These are phyloP conservation scores for Tylopilus balloui DNA, from an alignment of 768 basidiomycete species.

Conservation along the genomic window DNA sequence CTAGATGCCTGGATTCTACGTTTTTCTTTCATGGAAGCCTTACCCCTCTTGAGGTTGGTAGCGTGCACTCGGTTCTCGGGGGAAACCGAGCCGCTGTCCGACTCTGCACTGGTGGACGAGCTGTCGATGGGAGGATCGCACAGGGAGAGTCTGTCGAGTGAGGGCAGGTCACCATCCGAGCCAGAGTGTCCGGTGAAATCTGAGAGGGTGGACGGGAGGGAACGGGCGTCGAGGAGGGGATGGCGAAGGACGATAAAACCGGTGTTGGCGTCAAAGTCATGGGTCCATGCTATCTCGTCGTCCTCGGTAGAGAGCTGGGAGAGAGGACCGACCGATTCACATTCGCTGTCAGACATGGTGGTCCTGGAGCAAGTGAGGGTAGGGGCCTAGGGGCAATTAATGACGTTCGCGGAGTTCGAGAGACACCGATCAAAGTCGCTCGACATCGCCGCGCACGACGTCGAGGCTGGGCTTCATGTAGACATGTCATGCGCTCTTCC, in stretches of 20 bases:
- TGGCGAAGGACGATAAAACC: slow-evolving; percentile 26
- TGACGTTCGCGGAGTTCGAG: slow-evolving; percentile 16
- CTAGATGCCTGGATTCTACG: slow-evolving; percentile 2
- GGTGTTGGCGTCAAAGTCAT: slow-evolving; percentile 5
- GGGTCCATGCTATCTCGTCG: slow-evolving; percentile 23
- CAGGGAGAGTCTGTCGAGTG: slow-evolving; percentile 21
- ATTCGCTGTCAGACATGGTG: slow-evolving; percentile 12
- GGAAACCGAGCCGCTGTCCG: background rate
- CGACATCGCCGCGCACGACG: slow-evolving; percentile 9
- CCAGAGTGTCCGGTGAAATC: background rate
- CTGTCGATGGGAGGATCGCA: slow-evolving; percentile 1
- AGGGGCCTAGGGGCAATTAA: slow-evolving; percentile 1
- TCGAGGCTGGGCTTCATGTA: background rate
- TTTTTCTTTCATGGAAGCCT: background rate
- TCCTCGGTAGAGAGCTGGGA: slow-evolving; percentile 19
- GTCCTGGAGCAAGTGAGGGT: background rate
- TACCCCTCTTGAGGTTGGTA: background rate
- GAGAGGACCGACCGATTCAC: slow-evolving; percentile 7
- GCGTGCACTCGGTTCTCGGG: background rate
- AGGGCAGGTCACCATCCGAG: slow-evolving; percentile 14
- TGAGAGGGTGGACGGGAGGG: slow-evolving; percentile 12
- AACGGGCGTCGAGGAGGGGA: slow-evolving; percentile 14
- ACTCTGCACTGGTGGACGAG: slow-evolving; percentile 7
- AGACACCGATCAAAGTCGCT: slow-evolving; percentile 5
- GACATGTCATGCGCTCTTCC: background rate